Percentiles rank a stretch among this genome's conserved stretches.
These are phyloP conservation scores for Cladophialophora psammophila DNA, from an alignment of 2,329 filamentous ascomycete species.

Conservation along the genomic window DNA sequence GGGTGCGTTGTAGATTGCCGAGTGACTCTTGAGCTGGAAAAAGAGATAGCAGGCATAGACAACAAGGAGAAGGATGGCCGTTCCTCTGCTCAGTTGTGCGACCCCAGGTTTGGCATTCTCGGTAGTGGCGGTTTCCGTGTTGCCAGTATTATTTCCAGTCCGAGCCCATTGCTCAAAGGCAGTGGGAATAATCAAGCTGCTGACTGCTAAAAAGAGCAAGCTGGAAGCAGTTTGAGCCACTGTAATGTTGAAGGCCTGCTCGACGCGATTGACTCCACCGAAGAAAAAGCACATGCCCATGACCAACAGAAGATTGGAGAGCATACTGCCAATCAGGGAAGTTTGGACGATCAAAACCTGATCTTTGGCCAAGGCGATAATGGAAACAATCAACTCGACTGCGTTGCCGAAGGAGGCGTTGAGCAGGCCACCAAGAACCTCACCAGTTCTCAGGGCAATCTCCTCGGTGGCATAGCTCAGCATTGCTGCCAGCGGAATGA, in stretches of 20 bases:
- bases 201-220: constrained; percentile 78
- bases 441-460: constrained; percentile 77
- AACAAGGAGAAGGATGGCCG: constrained; percentile 79
- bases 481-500: constrained; percentile 86
- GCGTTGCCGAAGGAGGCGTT: constrained; percentile 94
- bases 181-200: constrained; percentile 85
- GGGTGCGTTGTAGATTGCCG: constrained; percentile 77
- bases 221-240: constrained; percentile 90
- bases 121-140: constrained; percentile 23
- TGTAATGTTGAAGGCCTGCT: constrained; percentile 91
- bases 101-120: constrained; percentile 37
- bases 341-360: constrained; percentile 90
- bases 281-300: constrained; percentile 94
- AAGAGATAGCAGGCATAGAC: constrained; percentile 85
- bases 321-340: constrained; percentile 87
- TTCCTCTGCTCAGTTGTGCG: constrained; percentile 42
- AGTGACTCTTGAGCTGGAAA: constrained; percentile 91
- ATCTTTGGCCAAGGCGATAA: constrained; percentile 77
- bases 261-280: constrained; percentile 76
- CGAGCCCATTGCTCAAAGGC: constrained; percentile 73
- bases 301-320: constrained; percentile 88
- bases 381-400: constrained; percentile 85
- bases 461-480: constrained; percentile 90
- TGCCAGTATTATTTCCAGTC: constrained; percentile 39
- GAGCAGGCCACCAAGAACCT: constrained; percentile 84